Evolutionary conservation across 768 basidiomycete species (phyloP), one percentile per base, ranked within the genome.

Genomic region (Leccinum sublutescens): DNA sequence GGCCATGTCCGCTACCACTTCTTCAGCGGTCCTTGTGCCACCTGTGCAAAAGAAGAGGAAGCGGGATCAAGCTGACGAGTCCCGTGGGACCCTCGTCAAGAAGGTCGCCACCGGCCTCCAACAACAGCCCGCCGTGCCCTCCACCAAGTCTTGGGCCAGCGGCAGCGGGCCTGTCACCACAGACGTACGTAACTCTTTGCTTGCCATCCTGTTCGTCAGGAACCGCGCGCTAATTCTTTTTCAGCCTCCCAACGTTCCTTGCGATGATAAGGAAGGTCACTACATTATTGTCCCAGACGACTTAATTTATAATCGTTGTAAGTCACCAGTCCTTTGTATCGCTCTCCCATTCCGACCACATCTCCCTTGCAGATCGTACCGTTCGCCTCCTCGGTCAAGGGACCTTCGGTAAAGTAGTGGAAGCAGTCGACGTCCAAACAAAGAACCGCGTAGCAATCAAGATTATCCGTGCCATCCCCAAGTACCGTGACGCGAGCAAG

Each of bases 191-290:
- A 57, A 68, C 64, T 57, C 55, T 55, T 64, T 66, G 62, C 56
- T 36, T 19, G 31, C 40, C 31, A 54, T 53, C 57, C 45, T 31
- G 47, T 45, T 40, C 55, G 62, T 65, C 64, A 64, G 68, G 60
- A 72, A 65, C 66, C 68, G 62, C 68, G 64, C 64, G 63, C 64
- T 67, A 62, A 69, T 58, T 64, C 56, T 19, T 50, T 70, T 67
- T 61, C 74, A 88, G 86, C 78, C 84, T 63, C 82, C 86, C 64
- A 91, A 88, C 70, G 80, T 85, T 52, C 78, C 91, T 56, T 97
- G 93, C 77, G 95, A 97, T 73, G 97, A 99, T 79, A 91, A 96
- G 76, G 97, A 99, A 71, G 97, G 97, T 14, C 97, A 99, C 78
- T 99, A 95, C 75, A 95, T 98, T 69, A 91, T 98, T 71, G 86